Conservation (phyloP, 129 eudicot genomes). For the Pseudognaphalium luteoalbum region DNA sequence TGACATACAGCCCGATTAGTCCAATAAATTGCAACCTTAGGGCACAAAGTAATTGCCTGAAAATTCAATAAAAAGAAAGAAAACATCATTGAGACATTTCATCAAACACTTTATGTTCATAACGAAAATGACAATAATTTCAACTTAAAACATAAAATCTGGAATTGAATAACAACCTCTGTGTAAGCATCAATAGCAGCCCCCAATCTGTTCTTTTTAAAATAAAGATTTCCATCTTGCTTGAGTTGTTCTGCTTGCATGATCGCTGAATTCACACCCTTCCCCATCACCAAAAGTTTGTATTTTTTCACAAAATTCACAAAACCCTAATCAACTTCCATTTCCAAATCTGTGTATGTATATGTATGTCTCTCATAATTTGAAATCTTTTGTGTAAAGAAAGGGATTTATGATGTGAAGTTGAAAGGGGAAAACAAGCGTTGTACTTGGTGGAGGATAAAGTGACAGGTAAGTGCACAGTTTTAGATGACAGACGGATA, state of each 20-base stretch:
- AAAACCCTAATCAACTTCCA: neutral
- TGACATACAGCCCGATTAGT: constrained; percentile 89
- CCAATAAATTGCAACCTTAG: constrained; percentile 79
- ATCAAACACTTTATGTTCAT: constrained; percentile 17
- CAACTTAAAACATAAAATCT: neutral
- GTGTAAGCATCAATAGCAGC: constrained; percentile 98
- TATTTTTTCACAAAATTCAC: neutral
- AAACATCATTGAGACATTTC: constrained; percentile 17
- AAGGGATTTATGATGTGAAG: neutral
- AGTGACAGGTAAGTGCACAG: neutral
- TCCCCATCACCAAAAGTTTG: constrained; percentile 21
- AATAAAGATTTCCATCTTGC: constrained; percentile 65
- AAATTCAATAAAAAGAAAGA: constrained; percentile 9
- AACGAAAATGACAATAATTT: neutral
- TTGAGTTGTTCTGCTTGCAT: constrained; percentile 77
- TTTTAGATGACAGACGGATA: neutral
- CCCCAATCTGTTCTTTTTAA: constrained; percentile 57
- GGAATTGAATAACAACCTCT: constrained; percentile 39
- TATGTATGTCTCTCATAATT: neutral
- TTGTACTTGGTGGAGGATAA: neutral
- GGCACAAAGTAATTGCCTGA: constrained; percentile 92
- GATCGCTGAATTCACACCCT: constrained; percentile 33
- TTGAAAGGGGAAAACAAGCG: neutral
- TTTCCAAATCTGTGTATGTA: neutral
- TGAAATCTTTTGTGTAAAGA: neutral